Evolutionary conservation across 805 yeast species (phyloP).

Genomic region (Candida nitratophila): DNA sequence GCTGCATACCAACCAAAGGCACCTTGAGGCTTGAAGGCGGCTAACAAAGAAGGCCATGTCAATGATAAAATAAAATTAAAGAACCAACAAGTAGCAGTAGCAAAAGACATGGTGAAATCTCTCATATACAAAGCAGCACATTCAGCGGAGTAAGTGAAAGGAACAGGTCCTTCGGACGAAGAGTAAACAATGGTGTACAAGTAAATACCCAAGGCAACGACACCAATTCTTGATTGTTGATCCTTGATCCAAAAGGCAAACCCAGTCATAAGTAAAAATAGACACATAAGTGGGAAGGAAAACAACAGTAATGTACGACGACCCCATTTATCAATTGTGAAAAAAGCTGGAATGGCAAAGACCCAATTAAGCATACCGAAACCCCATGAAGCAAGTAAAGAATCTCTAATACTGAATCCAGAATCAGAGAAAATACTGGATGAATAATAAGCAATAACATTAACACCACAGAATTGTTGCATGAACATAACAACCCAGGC

Average conservation of each 20-base stretch:
- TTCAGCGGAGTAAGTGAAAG: slow-evolving; percentile 84
- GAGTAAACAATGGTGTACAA: slow-evolving; percentile 69
- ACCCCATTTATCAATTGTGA: slow-evolving; percentile 72
- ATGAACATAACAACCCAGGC: slow-evolving; percentile 79
- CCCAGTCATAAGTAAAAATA: slow-evolving; percentile 54
- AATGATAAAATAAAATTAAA: slow-evolving; percentile 64
- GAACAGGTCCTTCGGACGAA: slow-evolving; percentile 85
- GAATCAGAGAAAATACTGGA: slow-evolving; percentile 67
- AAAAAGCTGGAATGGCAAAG: slow-evolving; percentile 78
- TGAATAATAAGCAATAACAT: slow-evolving; percentile 81
- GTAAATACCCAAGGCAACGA: slow-evolving; percentile 68
- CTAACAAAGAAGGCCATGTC: slow-evolving; percentile 70
- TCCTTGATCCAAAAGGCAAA: slow-evolving; percentile 66
- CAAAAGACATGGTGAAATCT: slow-evolving; percentile 74
- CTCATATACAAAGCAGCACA: slow-evolving; percentile 73
- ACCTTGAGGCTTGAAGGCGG: slow-evolving; percentile 69
- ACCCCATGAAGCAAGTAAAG: slow-evolving; percentile 79
- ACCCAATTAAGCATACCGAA: slow-evolving; percentile 76
- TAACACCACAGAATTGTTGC: slow-evolving; percentile 90
- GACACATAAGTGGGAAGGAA: slow-evolving; percentile 60
- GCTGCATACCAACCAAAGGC: slow-evolving; percentile 88
- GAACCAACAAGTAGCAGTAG: slow-evolving; percentile 71
- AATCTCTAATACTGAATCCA: slow-evolving; percentile 52
- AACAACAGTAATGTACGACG: slow-evolving; percentile 53
- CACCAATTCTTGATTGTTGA: slow-evolving; percentile 42